Evolutionary conservation across 345 rosid species (phyloP), one percentile per base, ranked within the genome.

Genomic region (Eucalyptus regnans): DNA sequence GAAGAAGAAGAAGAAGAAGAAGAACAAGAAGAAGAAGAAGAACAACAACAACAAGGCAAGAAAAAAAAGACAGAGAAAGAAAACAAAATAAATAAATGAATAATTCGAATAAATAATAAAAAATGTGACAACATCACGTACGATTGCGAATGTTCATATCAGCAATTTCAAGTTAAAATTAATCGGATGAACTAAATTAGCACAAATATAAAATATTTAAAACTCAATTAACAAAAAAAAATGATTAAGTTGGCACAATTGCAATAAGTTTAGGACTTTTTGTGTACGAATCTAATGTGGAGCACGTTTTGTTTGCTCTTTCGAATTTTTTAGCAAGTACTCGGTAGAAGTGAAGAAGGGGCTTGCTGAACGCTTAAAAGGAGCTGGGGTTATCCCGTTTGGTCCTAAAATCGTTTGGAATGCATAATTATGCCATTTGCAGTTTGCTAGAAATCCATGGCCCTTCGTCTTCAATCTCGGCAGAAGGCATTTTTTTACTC

Each of bases 151-250:
- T 2, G 3, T 56, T 23, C 1, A 56, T 56, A 4, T 56, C 6
- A 8, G 0, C 0, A 6, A 0, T 56, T 56, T 56, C 12, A 0
- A 0, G 3, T 64, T 2, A 8, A 22, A 56, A 56, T 23, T 56
- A 2, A 23, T 0, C 3, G 0, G 0, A 56, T 56, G 6, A 23
- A 56, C 12, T 56, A 22, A 22, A 56, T 56, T 4, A 12, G 1
- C 0, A 20, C 2, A 56, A 56, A 56, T 56, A 56, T 27, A 22
- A 56, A 2, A 8, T 0, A 9, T 8, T 20, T 56, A 56, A 0
- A 23, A 56, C 0, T 56, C 5, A 22, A 56, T 1, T 56, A 0
- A 23, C 27, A 1, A 54, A 54, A 56, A 20, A 54, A 18, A 16
- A 52, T 5, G 10, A 56, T 2, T 56, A 56, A 56, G 0, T 56